These are phyloP conservation scores for Pleurozium schreberi DNA, from an alignment of 225 moss, liverwort and hornwort species.

Conservation along the genomic window DNA sequence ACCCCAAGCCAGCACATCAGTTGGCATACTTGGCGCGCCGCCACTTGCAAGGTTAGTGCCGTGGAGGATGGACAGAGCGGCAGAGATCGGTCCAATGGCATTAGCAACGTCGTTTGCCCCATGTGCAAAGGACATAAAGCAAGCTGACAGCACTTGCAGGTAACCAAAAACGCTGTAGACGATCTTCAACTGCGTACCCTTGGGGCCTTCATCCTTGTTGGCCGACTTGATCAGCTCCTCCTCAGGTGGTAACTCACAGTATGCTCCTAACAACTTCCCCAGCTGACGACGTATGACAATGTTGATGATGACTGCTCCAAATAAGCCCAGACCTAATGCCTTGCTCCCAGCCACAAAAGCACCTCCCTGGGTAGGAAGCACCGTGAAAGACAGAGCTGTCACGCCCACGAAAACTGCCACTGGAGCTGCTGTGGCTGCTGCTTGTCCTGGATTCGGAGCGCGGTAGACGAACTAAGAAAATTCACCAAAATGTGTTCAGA, in stretches of 20 bases:
- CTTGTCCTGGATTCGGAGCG: conserved; percentile 89
- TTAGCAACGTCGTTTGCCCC: conserved; percentile 95
- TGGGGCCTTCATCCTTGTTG: conserved; percentile 61
- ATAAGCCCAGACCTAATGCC: conserved; percentile 56
- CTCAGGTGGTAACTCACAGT: conserved; percentile 39
- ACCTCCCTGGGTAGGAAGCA: conserved; percentile 41
- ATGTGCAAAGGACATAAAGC: conserved; percentile 97
- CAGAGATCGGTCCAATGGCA: conserved; percentile 93
- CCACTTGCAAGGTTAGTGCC: conserved; percentile 3
- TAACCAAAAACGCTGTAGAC: conserved; percentile 92
- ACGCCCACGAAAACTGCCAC: conserved; percentile 74
- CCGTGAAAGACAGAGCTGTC: conserved; percentile 64
- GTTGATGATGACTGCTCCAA: conserved; percentile 62
- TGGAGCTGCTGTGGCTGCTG: conserved; percentile 84
- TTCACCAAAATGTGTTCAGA: background rate
- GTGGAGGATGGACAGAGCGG: conserved; percentile 74
- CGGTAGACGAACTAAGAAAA: conserved; percentile 70
- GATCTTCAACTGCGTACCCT: conserved; percentile 76
- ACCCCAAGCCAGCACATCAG: conserved; percentile 86
- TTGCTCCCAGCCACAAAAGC: conserved; percentile 37
- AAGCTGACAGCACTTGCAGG: conserved; percentile 84
- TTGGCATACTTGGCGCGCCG: conserved; percentile 42
- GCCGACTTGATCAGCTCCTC: conserved; percentile 3
- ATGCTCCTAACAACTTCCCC: conserved; percentile 61
- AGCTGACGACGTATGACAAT: conserved; percentile 64